Evolutionary conservation across 2,329 filamentous ascomycete genomes (phyloP), one percentile per base, ranked within the genome.

Genomic region (Aspergillus pseudonomiae): DNA sequence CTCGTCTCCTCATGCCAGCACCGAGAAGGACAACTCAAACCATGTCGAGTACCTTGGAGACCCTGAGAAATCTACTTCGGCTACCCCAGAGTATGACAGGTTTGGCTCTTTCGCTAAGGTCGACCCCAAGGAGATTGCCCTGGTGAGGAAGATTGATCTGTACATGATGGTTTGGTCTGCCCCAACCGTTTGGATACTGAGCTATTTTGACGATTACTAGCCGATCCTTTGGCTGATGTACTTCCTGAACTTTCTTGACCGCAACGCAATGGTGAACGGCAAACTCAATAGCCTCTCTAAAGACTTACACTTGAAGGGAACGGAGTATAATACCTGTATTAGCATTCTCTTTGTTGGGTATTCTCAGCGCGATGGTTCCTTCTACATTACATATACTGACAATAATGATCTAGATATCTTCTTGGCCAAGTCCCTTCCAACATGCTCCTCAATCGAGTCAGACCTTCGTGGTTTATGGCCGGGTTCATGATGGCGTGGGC

Each of bases 301-400:
- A 26, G 82, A 85, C 53, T 73, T 83, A 19, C 72, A 75, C 9
- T 72, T 84, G 67, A 75, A 73, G 2, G 80, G 79, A 7, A 79
- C 77, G 7, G 77, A 82, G 65, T 82, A 80, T 67, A 75, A 81
- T 63, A 81, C 80, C n/a, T 76, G 75, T 59, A 76, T 81, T n/a
- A 77, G 74, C 26, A 79, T 81, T 59, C 68, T 81, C 7, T 82
- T 81, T 62, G 79, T 80, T 12, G 78, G 79, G 45, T 75, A 68
- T 9, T 26, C 34, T 58, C 54, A 24, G 32, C 58, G 12, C 58
- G 12, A 53, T n/a, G 12, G 4, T 41, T 50, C 21, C 57, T 7
- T 63, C 41, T 41, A 64, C 63, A 58, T 16, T 10, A 55, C 43
- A 14, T 57, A 59, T 57, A 24, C 36, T 45, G n/a, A 63, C 55